These are phyloP conservation scores for Pyricularia grisea DNA, from an alignment of 2,329 filamentous ascomycete genomes.

Conservation along the genomic window DNA sequence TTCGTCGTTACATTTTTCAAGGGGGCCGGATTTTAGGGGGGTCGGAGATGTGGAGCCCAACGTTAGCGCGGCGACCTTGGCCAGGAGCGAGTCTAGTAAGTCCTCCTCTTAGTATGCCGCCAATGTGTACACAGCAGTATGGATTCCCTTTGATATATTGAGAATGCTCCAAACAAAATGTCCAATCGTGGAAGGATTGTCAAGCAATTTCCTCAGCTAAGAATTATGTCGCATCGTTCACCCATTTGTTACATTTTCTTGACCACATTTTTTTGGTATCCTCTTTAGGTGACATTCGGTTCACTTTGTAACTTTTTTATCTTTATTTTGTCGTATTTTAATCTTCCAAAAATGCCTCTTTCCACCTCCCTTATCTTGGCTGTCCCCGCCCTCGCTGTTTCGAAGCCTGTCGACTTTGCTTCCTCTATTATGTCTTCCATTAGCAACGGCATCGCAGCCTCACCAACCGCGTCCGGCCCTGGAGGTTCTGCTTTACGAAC, in stretches of 20 bases:
- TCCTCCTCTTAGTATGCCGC: not conserved
- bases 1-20: no score
- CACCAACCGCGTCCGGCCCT: not conserved
- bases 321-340: not conserved
- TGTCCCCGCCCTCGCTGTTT: not conserved
- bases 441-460: not conserved
- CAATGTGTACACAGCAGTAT: not conserved
- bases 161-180: not conserved
- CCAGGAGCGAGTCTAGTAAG: not conserved
- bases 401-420: not conserved
- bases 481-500: not conserved
- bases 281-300: not conserved
- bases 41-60: no score
- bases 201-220: not conserved
- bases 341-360: not conserved
- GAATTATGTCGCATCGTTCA: not conserved
- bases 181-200: not conserved
- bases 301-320: not conserved
- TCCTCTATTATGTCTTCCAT: not conserved
- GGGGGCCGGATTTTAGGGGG: no score
- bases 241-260: not conserved
- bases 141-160: not conserved
- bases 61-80: not conserved
- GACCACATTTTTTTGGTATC: not conserved
- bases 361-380: not conserved